These are phyloP conservation scores for Cicer cuneatum DNA, from an alignment of 306 rosid genomes.

Conservation along the genomic window DNA sequence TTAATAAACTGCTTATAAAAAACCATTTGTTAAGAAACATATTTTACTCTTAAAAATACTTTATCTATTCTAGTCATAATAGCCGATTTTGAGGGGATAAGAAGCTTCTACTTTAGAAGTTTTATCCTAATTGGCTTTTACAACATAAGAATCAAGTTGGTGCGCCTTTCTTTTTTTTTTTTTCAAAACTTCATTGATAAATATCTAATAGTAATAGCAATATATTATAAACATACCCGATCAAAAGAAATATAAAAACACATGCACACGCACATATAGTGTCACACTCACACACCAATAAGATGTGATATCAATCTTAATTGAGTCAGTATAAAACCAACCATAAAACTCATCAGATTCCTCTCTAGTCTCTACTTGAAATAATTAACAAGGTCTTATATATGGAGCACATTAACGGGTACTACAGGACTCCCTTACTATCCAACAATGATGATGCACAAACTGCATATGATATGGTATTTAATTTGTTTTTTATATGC, in stretches of 20 bases:
- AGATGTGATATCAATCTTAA: not conserved
- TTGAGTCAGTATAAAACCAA: not conserved
- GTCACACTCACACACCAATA: slow-evolving; percentile 9
- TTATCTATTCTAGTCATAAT: no score
- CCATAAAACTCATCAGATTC: slow-evolving; percentile 7
- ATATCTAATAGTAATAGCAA: no score
- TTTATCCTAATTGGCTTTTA: slow-evolving; percentile 9
- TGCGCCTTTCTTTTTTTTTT: slow-evolving; percentile 4
- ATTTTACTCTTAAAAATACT: no score
- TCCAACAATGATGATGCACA: slow-evolving; percentile 29
- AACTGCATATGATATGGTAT: slow-evolving; percentile 5
- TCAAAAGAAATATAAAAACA: not conserved
- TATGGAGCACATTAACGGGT: not conserved
- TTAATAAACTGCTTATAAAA: no score
- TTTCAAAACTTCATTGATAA: not conserved
- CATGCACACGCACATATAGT: not conserved
- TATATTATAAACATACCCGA: not conserved
- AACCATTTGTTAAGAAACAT: no score
- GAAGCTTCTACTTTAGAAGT: slow-evolving; percentile 29
- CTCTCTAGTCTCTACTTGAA: slow-evolving; percentile 15
- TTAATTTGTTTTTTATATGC: not conserved
- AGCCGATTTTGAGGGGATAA: not conserved
- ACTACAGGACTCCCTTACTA: not conserved
- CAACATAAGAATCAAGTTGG: not conserved
- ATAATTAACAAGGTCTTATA: not conserved